Conservation (phyloP, 1,139 yeast genomes). For the Pichiaceae sp. region DNA sequence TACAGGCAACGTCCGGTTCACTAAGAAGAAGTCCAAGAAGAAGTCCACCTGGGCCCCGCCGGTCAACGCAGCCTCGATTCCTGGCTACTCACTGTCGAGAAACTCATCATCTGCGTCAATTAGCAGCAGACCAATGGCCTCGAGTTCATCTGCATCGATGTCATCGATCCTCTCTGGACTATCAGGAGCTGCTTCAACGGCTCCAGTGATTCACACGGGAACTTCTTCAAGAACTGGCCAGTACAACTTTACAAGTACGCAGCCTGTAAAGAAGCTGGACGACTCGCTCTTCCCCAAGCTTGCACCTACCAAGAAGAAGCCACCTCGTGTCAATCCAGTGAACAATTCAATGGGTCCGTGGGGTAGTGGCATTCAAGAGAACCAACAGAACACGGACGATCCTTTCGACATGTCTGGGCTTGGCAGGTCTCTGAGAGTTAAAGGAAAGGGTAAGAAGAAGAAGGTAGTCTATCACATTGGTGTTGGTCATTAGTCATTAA, state of each 20-base stretch:
- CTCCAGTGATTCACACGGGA: constrained; percentile 8
- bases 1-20: constrained; percentile 1
- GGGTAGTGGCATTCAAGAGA: constrained; percentile 14
- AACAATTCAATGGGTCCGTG: constrained; percentile 25
- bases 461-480: constrained; percentile 3
- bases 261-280: constrained; percentile 5
- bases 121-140: background rate
- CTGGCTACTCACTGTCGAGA: constrained; percentile 6
- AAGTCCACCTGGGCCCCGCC: constrained; percentile 3
- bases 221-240: background rate
- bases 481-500: background rate
- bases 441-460: constrained; percentile 1
- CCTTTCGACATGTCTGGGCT: constrained; percentile 1
- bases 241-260: background rate
- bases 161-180: background rate
- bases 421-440: background rate
- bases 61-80: constrained; percentile 6
- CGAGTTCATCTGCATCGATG: background rate
- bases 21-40: constrained; percentile 3
- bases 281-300: constrained; percentile 30
- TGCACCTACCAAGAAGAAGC: constrained; percentile 39
- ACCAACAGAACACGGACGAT: background rate
- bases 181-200: background rate
- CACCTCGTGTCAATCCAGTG: constrained; percentile 30
- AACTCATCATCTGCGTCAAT: background rate